Evolutionary conservation across 31 red algal species (phyloP).

Genomic region (Odonthalia washingtoniensis): DNA sequence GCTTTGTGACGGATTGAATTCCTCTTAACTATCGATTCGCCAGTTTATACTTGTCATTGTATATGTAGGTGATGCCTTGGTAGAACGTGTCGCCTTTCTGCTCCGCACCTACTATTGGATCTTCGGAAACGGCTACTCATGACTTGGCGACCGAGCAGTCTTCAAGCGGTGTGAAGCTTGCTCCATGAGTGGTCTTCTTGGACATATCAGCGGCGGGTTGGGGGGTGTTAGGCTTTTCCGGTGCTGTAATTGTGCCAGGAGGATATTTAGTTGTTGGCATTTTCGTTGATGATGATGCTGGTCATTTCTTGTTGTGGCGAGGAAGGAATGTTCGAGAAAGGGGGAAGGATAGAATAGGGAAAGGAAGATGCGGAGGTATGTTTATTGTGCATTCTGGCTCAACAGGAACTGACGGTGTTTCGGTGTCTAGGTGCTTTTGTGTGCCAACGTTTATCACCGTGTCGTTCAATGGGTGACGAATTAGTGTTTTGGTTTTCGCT

Average conservation of each 20-base stretch:
- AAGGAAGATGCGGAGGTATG: not conserved
- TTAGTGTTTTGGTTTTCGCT: not conserved
- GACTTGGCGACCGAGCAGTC: too few relatives aligned
- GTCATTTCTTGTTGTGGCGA: too few relatives aligned
- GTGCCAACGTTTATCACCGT: not conserved
- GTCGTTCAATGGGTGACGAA: not conserved
- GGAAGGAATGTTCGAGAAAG: too few relatives aligned
- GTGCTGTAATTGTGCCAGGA: not conserved
- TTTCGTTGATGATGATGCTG: not conserved
- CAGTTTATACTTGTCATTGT: constrained; percentile 45
- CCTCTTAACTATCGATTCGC: constrained; percentile 18
- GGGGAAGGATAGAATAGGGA: not conserved
- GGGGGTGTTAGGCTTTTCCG: not conserved
- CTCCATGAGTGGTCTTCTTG: not conserved
- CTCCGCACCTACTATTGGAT: too few relatives aligned
- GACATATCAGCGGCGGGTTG: not conserved
- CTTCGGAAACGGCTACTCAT: too few relatives aligned
- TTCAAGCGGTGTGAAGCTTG: not conserved
- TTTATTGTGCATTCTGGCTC: not conserved
- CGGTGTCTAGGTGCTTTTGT: constrained; percentile 1
- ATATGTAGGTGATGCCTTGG: not conserved
- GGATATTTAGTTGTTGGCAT: not conserved
- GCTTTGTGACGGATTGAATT: constrained; percentile 1
- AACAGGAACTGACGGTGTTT: too few relatives aligned
- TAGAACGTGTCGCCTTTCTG: too few relatives aligned